These are phyloP conservation scores for Lactarius deliciosus DNA, from an alignment of 768 basidiomycete species.

Conservation along the genomic window DNA sequence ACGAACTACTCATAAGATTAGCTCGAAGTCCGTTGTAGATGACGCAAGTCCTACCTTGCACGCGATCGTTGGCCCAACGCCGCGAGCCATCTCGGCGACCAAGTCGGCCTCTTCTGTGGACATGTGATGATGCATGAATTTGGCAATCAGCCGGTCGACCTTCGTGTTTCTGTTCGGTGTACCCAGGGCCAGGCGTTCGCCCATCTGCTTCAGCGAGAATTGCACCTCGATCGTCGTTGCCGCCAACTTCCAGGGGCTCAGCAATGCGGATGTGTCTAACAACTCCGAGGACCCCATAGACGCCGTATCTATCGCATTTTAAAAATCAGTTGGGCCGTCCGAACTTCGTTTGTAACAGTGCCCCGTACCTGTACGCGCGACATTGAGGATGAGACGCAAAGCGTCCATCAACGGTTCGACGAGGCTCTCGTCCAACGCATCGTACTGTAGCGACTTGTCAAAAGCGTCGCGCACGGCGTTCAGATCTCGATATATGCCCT, in stretches of 20 bases:
- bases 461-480: slow-evolving; percentile 69
- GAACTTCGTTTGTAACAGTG: background rate
- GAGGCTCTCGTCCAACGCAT: slow-evolving; percentile 48
- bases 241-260: slow-evolving; percentile 83
- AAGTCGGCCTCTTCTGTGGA: slow-evolving; percentile 79
- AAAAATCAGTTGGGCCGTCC: background rate
- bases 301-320: slow-evolving; percentile 24
- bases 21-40: background rate
- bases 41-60: slow-evolving; percentile 51
- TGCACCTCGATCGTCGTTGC: slow-evolving; percentile 80
- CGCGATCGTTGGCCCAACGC: slow-evolving; percentile 63
- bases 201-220: slow-evolving; percentile 71
- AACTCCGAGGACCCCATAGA: slow-evolving; percentile 57
- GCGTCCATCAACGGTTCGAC: slow-evolving; percentile 66
- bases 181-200: slow-evolving; percentile 62
- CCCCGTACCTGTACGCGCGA: slow-evolving; percentile 54
- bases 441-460: slow-evolving; percentile 56
- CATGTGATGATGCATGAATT: slow-evolving; percentile 71
- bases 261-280: slow-evolving; percentile 59
- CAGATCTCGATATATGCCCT: slow-evolving; percentile 73
- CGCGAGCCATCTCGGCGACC: slow-evolving; percentile 77
- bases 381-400: slow-evolving; percentile 63
- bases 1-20: slow-evolving; percentile 52
- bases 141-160: slow-evolving; percentile 63
- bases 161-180: slow-evolving; percentile 57